These are phyloP conservation scores for Entoloma clypeatum DNA, from an alignment of 1,284 basidiomycete species.

Conservation along the genomic window DNA sequence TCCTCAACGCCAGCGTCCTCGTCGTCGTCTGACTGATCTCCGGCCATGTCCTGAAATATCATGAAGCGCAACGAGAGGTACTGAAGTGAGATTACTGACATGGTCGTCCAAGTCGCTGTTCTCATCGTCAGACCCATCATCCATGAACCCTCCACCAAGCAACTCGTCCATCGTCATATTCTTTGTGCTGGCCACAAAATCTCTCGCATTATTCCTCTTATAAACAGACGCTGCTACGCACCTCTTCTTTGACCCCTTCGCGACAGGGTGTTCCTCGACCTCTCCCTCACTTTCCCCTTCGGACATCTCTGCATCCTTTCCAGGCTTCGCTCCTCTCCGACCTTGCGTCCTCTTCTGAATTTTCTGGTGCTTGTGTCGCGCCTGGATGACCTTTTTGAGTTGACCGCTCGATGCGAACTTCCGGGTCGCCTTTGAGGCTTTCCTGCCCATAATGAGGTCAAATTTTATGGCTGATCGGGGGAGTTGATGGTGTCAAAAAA, in stretches of 20 bases:
- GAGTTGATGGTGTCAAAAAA: neutral
- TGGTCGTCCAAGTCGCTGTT: conserved; percentile 21
- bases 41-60: conserved; percentile 40
- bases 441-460: conserved; percentile 33
- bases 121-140: conserved; percentile 39
- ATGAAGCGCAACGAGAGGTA: neutral
- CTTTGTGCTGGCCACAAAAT: conserved; percentile 37
- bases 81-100: conserved; percentile 28
- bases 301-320: conserved; percentile 39
- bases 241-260: conserved; percentile 34
- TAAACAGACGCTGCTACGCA: conserved; percentile 16
- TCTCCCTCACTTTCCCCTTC: conserved; percentile 27
- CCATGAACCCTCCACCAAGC: conserved; percentile 74
- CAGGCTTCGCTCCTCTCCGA: conserved; percentile 46
- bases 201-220: conserved; percentile 5
- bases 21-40: conserved; percentile 44
- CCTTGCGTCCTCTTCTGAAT: conserved; percentile 67
- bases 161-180: conserved; percentile 79
- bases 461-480: neutral
- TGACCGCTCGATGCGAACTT: conserved; percentile 88
- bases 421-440: conserved; percentile 71
- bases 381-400: conserved; percentile 80
- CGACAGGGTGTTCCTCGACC: conserved; percentile 35
- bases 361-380: conserved; percentile 74
- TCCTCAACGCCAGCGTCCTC: conserved; percentile 41